Evolutionary conservation across 2,329 filamentous ascomycete genomes (phyloP).

Genomic region (Fusarium sp.): DNA sequence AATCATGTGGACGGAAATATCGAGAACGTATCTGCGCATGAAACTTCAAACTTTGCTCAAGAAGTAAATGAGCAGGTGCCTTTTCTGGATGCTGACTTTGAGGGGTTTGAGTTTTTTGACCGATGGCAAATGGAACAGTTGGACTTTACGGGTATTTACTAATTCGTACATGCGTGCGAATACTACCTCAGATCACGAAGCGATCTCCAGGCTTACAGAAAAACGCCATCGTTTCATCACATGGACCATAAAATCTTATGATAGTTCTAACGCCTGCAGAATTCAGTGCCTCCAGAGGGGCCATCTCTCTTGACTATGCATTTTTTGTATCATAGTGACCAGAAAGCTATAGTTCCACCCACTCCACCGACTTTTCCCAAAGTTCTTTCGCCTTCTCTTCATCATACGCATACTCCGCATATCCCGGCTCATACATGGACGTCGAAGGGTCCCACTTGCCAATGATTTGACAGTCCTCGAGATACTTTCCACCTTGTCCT

Average conservation of each 20-base stretch:
- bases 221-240: no score
- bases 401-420: conserved; percentile 8
- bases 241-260: no score
- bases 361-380: background rate
- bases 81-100: background rate
- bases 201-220: no score
- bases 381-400: background rate
- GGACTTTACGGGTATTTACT: conserved; percentile 19
- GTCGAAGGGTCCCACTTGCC: conserved; percentile 1
- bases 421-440: background rate
- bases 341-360: background rate
- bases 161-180: background rate
- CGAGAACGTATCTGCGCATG: fast-evolving
- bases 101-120: conserved; percentile 18
- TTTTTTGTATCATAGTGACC: no score
- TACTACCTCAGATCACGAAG: no score
- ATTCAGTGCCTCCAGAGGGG: no score
- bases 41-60: fast-evolving
- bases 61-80: background rate
- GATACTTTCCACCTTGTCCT: conserved; percentile 8
- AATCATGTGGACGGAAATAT: fast-evolving
- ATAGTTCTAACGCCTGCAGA: no score
- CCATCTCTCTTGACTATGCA: no score
- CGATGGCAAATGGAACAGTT: conserved; percentile 29
- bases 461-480: conserved; percentile 13